Evolutionary conservation across 169 alveolate species (phyloP).

Genomic region (Plasmodium coatneyi): DNA sequence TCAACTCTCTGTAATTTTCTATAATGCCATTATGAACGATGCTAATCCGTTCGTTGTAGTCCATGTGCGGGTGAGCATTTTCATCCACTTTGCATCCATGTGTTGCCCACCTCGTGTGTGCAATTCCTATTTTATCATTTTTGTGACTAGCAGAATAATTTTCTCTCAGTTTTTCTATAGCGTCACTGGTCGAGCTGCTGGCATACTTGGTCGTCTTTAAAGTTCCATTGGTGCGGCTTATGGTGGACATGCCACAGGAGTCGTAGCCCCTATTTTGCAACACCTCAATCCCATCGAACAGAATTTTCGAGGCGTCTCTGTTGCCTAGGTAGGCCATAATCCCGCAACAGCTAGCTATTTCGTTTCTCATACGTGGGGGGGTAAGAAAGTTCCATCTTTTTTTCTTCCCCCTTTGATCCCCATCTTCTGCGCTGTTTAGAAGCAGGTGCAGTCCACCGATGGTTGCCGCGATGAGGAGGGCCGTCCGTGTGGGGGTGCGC

Average conservation of each 20-base stretch:
- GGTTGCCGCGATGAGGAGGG: not conserved
- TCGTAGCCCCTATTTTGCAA: constrained; percentile 95
- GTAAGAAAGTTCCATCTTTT: constrained; percentile 1
- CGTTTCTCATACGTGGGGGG: not conserved
- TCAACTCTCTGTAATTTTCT: constrained; percentile 88
- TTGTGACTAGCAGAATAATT: constrained; percentile 85
- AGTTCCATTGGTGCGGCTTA: constrained; percentile 80
- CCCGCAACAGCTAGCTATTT: constrained; percentile 87
- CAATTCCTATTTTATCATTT: constrained; percentile 93
- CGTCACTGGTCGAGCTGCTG: constrained; percentile 74
- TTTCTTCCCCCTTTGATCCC: not conserved
- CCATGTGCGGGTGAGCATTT: constrained; percentile 98
- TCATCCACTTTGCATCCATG: constrained; percentile 96
- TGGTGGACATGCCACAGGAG: constrained; percentile 95
- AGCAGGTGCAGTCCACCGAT: constrained; percentile 18
- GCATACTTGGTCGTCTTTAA: constrained; percentile 91
- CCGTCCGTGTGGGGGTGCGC: not conserved
- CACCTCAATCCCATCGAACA: constrained; percentile 90
- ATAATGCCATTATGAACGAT: constrained; percentile 97
- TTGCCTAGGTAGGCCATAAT: constrained; percentile 92
- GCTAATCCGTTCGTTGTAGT: constrained; percentile 90
- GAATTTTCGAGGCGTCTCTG: constrained; percentile 86
- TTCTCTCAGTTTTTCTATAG: constrained; percentile 87
- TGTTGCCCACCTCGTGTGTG: constrained; percentile 99
- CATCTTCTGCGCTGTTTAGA: constrained; percentile 6